These are phyloP conservation scores for Phytopythium helicoides DNA, from an alignment of 352 stramenopile genomes.

Conservation along the genomic window DNA sequence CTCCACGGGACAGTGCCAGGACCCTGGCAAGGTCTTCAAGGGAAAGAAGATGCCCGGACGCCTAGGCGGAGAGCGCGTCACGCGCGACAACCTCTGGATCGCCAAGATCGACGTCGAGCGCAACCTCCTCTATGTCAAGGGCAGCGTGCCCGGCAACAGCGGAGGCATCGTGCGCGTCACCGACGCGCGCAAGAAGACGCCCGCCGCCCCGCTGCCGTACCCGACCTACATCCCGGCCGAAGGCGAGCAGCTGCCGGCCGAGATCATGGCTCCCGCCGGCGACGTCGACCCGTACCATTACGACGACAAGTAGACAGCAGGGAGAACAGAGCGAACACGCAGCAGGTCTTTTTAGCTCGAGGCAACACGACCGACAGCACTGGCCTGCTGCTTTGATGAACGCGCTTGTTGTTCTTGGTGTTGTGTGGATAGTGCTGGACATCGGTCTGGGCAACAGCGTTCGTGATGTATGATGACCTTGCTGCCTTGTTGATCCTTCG, in stretches of 20 bases:
- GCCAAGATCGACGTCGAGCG: constrained; percentile 91
- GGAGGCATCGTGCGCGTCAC: constrained; percentile 86
- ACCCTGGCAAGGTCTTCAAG: constrained; percentile 98
- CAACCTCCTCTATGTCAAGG: constrained; percentile 94
- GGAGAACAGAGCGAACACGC: not conserved
- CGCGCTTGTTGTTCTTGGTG: no score
- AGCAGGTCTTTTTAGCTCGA: not conserved
- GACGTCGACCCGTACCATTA: constrained; percentile 85
- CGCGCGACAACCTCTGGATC: constrained; percentile 95
- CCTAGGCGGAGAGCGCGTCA: constrained; percentile 94
- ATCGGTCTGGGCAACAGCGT: no score
- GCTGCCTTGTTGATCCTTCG: no score
- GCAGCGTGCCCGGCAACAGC: constrained; percentile 89
- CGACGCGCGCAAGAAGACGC: constrained; percentile 86
- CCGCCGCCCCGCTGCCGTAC: constrained; percentile 60
- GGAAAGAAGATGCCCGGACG: constrained; percentile 99
- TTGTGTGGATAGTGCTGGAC: no score
- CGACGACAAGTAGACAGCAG: constrained; percentile 65
- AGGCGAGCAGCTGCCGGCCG: constrained; percentile 46
- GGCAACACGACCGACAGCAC: no score
- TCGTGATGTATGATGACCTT: no score
- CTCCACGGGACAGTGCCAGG: constrained; percentile 97
- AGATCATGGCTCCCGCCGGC: constrained; percentile 75
- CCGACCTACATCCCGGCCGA: constrained; percentile 68
- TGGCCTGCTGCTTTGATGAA: no score